phyloP scores from a whole-genome alignment of 139 green algal genomes.

The Deuterostichococcus epilithicus region DNA sequence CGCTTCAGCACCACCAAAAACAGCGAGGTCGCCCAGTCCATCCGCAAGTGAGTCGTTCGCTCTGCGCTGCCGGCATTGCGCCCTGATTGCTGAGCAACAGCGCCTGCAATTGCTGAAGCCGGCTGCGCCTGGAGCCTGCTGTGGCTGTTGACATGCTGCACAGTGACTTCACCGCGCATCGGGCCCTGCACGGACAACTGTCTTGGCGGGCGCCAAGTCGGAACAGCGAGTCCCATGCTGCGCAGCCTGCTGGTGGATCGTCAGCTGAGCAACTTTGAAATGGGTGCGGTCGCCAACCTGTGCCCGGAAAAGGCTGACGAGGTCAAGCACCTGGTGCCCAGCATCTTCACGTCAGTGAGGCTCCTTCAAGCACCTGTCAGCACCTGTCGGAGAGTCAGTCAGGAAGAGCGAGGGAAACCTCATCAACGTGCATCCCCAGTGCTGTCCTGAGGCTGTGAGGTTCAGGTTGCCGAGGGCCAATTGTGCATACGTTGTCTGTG shows the following conservation, averaged over 20 bases:
- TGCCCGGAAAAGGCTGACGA: slow-evolving; percentile 2
- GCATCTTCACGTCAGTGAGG: not conserved
- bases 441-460: too few relatives aligned
- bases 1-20: not conserved
- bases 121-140: not conserved
- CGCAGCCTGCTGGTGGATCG: not conserved
- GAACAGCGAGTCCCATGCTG: not conserved
- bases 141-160: not conserved
- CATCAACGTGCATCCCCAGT: too few relatives aligned
- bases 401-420: not conserved
- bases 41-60: not conserved
- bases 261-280: not conserved
- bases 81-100: not conserved
- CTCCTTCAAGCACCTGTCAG: not conserved
- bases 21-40: not conserved
- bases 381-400: not conserved
- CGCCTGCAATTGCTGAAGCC: not conserved
- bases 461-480: too few relatives aligned
- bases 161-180: not conserved
- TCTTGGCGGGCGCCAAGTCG: not conserved
- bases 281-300: not conserved
- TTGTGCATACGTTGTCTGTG: too few relatives aligned
- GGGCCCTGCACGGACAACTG: not conserved
- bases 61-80: not conserved
- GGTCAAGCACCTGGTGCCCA: slow-evolving; percentile 7